Percentiles rank a stretch among this genome's conserved stretches.
Conservation (phyloP, 208 protist genomes). For the Jaenimonas drosophilae region DNA sequence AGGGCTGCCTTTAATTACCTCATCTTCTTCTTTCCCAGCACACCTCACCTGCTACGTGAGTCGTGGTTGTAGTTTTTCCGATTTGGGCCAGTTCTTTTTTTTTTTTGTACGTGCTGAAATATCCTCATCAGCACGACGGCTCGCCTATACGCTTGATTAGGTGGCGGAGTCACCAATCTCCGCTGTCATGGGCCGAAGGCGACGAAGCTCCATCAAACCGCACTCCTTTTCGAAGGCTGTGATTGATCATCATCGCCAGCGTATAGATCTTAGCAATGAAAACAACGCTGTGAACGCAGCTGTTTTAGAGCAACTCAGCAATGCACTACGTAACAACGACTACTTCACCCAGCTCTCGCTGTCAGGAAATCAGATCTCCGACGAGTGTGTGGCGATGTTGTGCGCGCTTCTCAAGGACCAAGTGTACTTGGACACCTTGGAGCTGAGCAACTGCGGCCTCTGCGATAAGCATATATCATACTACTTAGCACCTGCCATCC, state of each 20-base stretch:
- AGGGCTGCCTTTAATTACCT: too few relatives aligned
- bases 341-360: slow-evolving; percentile 42
- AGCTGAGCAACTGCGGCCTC: slow-evolving; percentile 38
- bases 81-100: too few relatives aligned
- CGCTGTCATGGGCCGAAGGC: too few relatives aligned
- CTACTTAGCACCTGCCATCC: slow-evolving; percentile 38
- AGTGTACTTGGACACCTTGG: slow-evolving; percentile 30
- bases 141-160: too few relatives aligned
- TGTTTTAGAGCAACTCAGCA: slow-evolving; percentile 39
- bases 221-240: slow-evolving; percentile 3
- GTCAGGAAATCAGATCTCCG: slow-evolving; percentile 40
- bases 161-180: too few relatives aligned
- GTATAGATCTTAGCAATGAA: slow-evolving; percentile 66
- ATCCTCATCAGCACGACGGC: too few relatives aligned
- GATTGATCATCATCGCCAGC: slow-evolving; percentile 9
- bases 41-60: too few relatives aligned
- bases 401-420: slow-evolving; percentile 45
- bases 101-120: too few relatives aligned
- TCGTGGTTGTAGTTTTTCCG: too few relatives aligned
- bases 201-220: background rate
- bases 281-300: slow-evolving; percentile 23
- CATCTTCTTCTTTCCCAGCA: too few relatives aligned
- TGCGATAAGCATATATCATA: slow-evolving; percentile 52
- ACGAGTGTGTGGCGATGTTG: slow-evolving; percentile 48
- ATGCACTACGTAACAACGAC: slow-evolving; percentile 35